Evolutionary conservation across 116 monocot genomes (phyloP), one percentile per base, ranked within the genome.

Genomic region (Zostera marina): DNA sequence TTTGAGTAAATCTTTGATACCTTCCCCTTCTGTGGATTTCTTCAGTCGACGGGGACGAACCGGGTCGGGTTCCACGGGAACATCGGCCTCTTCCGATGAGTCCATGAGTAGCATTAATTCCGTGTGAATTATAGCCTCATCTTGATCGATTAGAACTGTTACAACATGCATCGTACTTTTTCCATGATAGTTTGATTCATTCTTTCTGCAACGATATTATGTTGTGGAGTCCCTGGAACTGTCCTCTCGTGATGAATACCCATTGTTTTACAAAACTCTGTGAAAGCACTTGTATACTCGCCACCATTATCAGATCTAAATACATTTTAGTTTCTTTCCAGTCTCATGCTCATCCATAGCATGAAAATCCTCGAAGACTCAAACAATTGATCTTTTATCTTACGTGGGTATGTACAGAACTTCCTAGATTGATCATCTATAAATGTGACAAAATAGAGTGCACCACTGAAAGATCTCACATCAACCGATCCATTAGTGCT

Each of bases 181-280:
- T 64, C 64, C 17, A 71, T 43, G 41, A 71, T 71, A 8, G 47
- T 64, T 9, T 22, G n/a, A 17, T 74, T 74, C 62, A 74, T 68
- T 63, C 5, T 24, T 41, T 68, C 42, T 15, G 48, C 22, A 17
- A 69, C n/a, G 5, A 25, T 59, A 60, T 67, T 70, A 1, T 59
- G 61, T 45, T 71, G 56, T 51, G 42, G 64, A 10, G 53, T 75
- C 7, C 58, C 41, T 17, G 7, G 19, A 38, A 59, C 62, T 11
- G 21, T 62, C 23, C 22, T 58, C 41, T 76, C 61, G 14, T 32
- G 57, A 58, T 9, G 39, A 32, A n/a, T 32, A 58, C 57, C 24
- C 24, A 24, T 58, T 22, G 7, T 32, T 58, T 24, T 13, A 32
- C 14, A n/a, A 8, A n/a, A 39, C 24, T 32, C 1, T 39, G 32